phyloP scores from a whole-genome alignment of 345 rosid species.

The Turritis glabra region DNA sequence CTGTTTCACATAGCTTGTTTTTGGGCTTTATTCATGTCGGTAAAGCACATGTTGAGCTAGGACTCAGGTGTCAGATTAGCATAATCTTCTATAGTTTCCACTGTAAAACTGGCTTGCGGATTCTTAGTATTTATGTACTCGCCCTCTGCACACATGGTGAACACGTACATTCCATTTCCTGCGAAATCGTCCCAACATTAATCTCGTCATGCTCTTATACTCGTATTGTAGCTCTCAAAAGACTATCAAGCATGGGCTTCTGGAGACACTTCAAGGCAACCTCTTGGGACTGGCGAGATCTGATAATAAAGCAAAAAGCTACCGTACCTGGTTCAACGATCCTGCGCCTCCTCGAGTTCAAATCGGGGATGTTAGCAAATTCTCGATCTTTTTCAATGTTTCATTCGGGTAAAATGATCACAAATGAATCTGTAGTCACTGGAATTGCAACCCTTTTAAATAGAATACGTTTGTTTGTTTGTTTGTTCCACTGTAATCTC shows the following conservation, averaged over 20 bases:
- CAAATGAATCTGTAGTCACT: constrained; percentile 16
- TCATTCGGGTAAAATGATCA: not conserved
- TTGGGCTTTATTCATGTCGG: not conserved
- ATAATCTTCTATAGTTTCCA: not conserved
- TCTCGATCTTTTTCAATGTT: constrained; percentile 6
- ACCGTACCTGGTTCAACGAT: constrained; percentile 8
- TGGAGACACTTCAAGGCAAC: constrained; percentile 84
- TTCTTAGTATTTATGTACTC: not conserved
- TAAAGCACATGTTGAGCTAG: not conserved
- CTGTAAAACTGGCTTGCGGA: constrained; percentile 10
- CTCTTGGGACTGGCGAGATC: constrained; percentile 88
- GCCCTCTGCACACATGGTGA: not conserved
- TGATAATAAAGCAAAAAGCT: constrained; percentile 38
- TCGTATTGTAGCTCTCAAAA: constrained; percentile 62
- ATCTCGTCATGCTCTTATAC: not conserved
- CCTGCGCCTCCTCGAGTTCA: not conserved
- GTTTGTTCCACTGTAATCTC: constrained; percentile 11
- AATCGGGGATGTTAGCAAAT: not conserved
- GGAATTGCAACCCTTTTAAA: constrained; percentile 8
- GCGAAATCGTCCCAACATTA: not conserved
- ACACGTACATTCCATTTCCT: not conserved
- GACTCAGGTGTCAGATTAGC: not conserved
- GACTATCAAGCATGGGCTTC: constrained; percentile 96
- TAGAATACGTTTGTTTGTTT: constrained; percentile 7
- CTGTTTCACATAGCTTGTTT: not conserved